Base-by-base conservation (phyloP, 2,329 filamentous ascomycete genomes). In the Pseudogymnoascus sp. region DNA sequence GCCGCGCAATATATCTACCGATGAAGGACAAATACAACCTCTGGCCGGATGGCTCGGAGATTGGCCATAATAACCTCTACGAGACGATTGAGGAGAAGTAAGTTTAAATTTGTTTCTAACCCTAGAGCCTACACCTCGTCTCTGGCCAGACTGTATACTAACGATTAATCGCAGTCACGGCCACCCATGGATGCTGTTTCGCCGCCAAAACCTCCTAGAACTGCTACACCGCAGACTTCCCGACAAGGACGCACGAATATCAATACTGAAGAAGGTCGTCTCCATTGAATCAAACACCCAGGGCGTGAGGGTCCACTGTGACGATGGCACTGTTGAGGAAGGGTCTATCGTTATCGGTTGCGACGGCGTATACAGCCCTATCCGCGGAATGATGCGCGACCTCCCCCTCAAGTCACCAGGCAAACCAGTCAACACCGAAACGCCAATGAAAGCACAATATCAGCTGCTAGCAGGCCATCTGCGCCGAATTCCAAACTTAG, bases 291-390 rank as follows among this genome's bases (percentile, higher is more conserved):
- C 33, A 29, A 45, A 61, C 36, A 45, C 25, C 18, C 12, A 61
- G 5, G 65, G 64, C 13, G 61, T 65, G 8, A 37, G 15, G 10
- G 62, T 66, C 27, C 35, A 37, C 18, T 61, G 58, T 25, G 52
- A 45, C 6, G 61, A 67, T 58, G 65, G 65, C 8, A 59, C 15
- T 33, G 59, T 42, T 25, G 42, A 62, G n/a, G 35, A 45, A 25
- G 65, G 64, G 9, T 61, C 58, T 12, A 61, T 67, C 1, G 64
- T 67, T n/a, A 63, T 67, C 33, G 65, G 65, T n/a, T 45, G 59
- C n/a, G 65, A 67, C 59, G 65, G 65, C n/a, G 62, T 65, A 6
- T 61, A 67, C 55, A 63, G 60, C 52, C 60, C 42, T 10, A 55
- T 61, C 15, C 62, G 65, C 55, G 18, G 25, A n/a, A 7, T 25